A percentile compares a stretch with the other conserved stretches of the same genome.
phyloP scores from a whole-genome alignment of 305 asterid species.

The Solanum hybrid region DNA sequence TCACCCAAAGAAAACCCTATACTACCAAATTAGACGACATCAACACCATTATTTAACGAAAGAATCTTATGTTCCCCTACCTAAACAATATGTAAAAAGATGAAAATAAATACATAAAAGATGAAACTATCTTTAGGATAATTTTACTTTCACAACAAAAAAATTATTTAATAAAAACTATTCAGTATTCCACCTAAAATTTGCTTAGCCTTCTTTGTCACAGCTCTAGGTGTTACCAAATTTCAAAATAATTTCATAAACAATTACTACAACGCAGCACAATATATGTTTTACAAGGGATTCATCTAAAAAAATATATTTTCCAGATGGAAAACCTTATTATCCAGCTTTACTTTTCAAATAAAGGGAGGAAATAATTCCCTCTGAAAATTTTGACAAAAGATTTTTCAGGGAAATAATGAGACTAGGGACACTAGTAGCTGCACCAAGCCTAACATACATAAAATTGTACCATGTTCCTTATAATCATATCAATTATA shows the following conservation, averaged over 20 bases:
- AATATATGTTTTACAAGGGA: background rate
- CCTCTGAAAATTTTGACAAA: background rate
- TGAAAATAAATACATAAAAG: background rate
- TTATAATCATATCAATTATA: too few relatives aligned
- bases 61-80: background rate
- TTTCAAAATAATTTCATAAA: too few relatives aligned
- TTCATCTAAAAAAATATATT: background rate
- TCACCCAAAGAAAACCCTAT: background rate
- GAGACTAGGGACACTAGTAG: background rate
- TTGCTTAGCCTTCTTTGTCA: background rate
- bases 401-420: too few relatives aligned
- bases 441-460: background rate
- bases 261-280: background rate
- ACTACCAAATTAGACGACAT: background rate
- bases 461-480: background rate
- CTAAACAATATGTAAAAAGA: background rate
- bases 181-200: background rate
- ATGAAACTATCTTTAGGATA: background rate
- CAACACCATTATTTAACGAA: background rate
- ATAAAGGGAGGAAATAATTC: background rate
- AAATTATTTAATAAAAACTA: background rate
- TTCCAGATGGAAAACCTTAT: background rate
- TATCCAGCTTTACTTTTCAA: background rate
- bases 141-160: too few relatives aligned
- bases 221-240: background rate